Conservation (phyloP, 306 rosid species). For the Casuarina cunninghamiana region DNA sequence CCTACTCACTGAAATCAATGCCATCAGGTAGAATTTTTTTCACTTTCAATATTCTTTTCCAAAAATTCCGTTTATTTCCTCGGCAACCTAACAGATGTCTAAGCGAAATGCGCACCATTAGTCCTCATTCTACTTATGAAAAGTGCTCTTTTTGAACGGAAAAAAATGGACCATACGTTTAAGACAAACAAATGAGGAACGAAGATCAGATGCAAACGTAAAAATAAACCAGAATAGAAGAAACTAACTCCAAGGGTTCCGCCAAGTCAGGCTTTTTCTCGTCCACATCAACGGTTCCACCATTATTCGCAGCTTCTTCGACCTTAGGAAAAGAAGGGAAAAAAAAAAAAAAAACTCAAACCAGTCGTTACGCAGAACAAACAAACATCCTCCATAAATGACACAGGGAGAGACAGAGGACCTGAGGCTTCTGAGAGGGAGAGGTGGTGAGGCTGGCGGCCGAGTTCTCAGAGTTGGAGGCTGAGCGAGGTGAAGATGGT, state of each 20-base stretch:
- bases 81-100: neutral
- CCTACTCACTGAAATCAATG: neutral
- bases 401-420: constrained; percentile 26
- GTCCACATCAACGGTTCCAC: constrained; percentile 37
- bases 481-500: constrained; percentile 38
- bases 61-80: neutral
- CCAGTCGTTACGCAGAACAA: constrained; percentile 17
- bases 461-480: constrained; percentile 46
- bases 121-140: neutral
- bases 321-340: constrained; percentile 24
- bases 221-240: neutral
- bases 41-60: neutral
- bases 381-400: neutral
- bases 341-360: constrained; percentile 17
- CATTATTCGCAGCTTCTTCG: constrained; percentile 45
- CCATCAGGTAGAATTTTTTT: neutral
- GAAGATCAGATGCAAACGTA: neutral
- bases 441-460: constrained; percentile 33
- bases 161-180: neutral
- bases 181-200: neutral
- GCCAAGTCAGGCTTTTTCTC: constrained; percentile 45
- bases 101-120: neutral
- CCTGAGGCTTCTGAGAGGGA: constrained; percentile 45
- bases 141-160: neutral
- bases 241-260: constrained; percentile 48